Evolutionary conservation across 108 stramenopile genomes (phyloP).

Genomic region (Asterionellopsis glacialis): DNA sequence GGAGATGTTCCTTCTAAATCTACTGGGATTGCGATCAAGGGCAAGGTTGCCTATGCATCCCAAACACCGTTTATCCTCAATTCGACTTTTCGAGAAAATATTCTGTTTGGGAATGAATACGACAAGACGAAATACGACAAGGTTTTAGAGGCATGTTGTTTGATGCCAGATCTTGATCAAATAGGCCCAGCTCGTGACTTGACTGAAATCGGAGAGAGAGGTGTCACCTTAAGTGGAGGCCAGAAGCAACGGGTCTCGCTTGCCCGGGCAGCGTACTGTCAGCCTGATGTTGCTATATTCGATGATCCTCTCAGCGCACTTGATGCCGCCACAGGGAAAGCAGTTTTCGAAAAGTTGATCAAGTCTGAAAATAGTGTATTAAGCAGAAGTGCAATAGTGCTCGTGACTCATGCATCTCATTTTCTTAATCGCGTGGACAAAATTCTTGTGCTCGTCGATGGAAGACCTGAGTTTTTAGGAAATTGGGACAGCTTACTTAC

Average conservation of each 20-base stretch:
- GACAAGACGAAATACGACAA: conserved; percentile 73
- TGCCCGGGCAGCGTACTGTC: conserved; percentile 73
- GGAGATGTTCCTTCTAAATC: conserved; percentile 59
- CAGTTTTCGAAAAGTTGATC: conserved; percentile 73
- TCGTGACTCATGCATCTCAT: conserved; percentile 90
- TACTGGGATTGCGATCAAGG: conserved; percentile 24
- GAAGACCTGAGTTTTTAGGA: conserved; percentile 61
- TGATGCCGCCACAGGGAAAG: conserved; percentile 77
- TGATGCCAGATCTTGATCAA: conserved; percentile 67
- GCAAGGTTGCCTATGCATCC: conserved; percentile 80
- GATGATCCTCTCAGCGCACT: conserved; percentile 95
- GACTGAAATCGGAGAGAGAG: conserved; percentile 82
- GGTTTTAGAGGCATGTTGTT: conserved; percentile 79
- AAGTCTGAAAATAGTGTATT: conserved; percentile 37
- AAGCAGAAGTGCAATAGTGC: conserved; percentile 50
- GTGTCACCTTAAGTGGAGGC: conserved; percentile 75
- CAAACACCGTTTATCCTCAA: conserved; percentile 96
- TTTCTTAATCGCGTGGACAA: conserved; percentile 69
- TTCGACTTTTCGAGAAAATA: conserved; percentile 90
- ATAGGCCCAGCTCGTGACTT: conserved; percentile 56
- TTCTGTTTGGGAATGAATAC: conserved; percentile 83
- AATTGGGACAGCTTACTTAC: conserved; percentile 60
- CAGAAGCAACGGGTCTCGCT: conserved; percentile 74
- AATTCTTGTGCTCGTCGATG: conserved; percentile 68
- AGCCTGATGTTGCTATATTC: conserved; percentile 64